These are phyloP conservation scores for Blastobotrys aristatus DNA, from an alignment of 1,139 yeast genomes.

Conservation along the genomic window DNA sequence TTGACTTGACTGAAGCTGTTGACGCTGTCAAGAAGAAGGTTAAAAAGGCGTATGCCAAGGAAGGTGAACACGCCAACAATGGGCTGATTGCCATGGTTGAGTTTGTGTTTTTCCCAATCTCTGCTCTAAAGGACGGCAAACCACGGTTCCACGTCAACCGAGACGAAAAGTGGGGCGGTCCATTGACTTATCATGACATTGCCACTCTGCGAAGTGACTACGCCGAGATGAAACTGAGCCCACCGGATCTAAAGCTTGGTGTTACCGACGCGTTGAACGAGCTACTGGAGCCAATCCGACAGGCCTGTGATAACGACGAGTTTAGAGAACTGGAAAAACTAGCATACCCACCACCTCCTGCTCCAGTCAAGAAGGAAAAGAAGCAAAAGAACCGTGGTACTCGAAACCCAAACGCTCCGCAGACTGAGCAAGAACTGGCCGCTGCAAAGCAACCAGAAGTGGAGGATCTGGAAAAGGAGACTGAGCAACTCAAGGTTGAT, in stretches of 20 bases:
- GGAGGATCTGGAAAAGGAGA: conserved; percentile 1
- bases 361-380: conserved; percentile 49
- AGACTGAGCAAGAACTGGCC: conserved; percentile 17
- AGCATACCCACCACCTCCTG: conserved; percentile 79
- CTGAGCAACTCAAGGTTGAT: conserved; percentile 3
- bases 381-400: conserved; percentile 82
- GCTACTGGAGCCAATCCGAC: conserved; percentile 79
- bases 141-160: conserved; percentile 72
- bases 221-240: conserved; percentile 67
- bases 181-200: conserved; percentile 63
- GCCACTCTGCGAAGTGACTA: conserved; percentile 71
- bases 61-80: conserved; percentile 87
- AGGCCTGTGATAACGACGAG: conserved; percentile 57
- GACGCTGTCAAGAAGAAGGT: conserved; percentile 85
- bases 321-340: conserved; percentile 67
- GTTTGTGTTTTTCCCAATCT: conserved; percentile 79
- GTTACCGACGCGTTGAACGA: conserved; percentile 78
- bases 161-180: conserved; percentile 97
- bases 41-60: conserved; percentile 89
- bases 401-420: conserved; percentile 72
- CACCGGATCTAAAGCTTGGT: conserved; percentile 92
- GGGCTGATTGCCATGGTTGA: conserved; percentile 85
- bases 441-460: not conserved
- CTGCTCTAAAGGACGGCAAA: conserved; percentile 53
- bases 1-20: conserved; percentile 87